Evolutionary conservation across 2,329 filamentous ascomycete species (phyloP).

Genomic region (Ophiostoma quercus): DNA sequence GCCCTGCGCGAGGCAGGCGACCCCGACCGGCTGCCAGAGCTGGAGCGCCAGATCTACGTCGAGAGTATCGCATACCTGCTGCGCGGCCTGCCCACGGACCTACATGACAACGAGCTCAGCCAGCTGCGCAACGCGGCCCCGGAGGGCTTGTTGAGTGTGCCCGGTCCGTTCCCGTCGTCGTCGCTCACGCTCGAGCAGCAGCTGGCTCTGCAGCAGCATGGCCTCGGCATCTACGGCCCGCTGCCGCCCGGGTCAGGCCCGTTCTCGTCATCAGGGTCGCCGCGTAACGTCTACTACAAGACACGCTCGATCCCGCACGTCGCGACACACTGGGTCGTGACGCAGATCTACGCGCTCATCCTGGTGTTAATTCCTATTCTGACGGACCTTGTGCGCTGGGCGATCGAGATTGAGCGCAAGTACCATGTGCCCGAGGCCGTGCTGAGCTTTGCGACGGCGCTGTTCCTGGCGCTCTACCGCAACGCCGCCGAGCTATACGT

Average conservation of each 20-base stretch:
- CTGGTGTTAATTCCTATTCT: slow-evolving; percentile 25
- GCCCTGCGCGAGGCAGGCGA: slow-evolving; percentile 26
- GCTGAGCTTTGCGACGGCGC: slow-evolving; percentile 20
- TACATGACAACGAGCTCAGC: slow-evolving; percentile 50
- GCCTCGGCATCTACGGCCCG: slow-evolving; percentile 10
- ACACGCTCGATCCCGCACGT: slow-evolving; percentile 25
- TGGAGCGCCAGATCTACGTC: slow-evolving; percentile 59
- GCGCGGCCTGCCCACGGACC: slow-evolving; percentile 54
- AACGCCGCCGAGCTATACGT: slow-evolving; percentile 23
- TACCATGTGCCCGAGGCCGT: slow-evolving; percentile 27
- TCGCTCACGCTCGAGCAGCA: slow-evolving; percentile 23
- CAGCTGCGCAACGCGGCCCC: slow-evolving; percentile 51
- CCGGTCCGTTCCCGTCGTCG: slow-evolving; percentile 15
- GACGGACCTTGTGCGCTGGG: slow-evolving; percentile 15
- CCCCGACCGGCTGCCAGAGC: slow-evolving; percentile 32
- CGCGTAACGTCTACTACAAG: slow-evolving; percentile 7
- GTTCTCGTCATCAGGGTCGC: slow-evolving; percentile 15
- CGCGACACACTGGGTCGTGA: slow-evolving; percentile 27
- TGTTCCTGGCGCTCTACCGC: slow-evolving; percentile 21
- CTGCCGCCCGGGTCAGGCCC: neutral
- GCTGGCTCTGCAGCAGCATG: slow-evolving; percentile 16
- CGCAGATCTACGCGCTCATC: slow-evolving; percentile 23
- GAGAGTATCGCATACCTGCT: slow-evolving; percentile 60
- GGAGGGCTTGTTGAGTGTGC: slow-evolving; percentile 27
- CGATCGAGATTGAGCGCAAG: slow-evolving; percentile 26